These are phyloP conservation scores for Kodamaea ohmeri DNA, from an alignment of 1,139 yeast genomes.

Conservation along the genomic window DNA sequence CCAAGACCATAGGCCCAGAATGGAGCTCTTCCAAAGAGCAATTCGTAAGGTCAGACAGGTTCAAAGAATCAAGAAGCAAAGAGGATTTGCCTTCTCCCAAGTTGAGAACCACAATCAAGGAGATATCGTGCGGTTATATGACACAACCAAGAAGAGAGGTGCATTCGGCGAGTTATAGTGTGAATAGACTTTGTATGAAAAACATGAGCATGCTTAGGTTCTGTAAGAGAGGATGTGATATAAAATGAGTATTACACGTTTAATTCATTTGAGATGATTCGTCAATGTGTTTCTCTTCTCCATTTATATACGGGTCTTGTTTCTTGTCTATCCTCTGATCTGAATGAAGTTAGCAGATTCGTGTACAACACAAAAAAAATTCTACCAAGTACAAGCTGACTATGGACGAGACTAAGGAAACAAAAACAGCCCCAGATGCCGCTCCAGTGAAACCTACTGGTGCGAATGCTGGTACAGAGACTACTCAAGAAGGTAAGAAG, in stretches of 20 bases:
- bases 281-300: too few species aligned
- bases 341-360: too few species aligned
- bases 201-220: too few species aligned
- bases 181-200: neutral
- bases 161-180: constrained; percentile 44
- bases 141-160: constrained; percentile 73
- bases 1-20: constrained; percentile 90
- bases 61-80: constrained; percentile 94
- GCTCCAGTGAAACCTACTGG: constrained; percentile 1
- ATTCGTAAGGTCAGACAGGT: constrained; percentile 97
- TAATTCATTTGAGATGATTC: too few species aligned
- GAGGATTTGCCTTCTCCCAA: constrained; percentile 98
- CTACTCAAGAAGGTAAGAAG: constrained; percentile 19
- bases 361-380: constrained; percentile 6
- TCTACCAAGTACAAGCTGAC: neutral
- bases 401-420: constrained; percentile 13
- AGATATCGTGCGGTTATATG: constrained; percentile 87
- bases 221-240: too few species aligned
- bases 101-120: constrained; percentile 93
- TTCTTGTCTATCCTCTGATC: too few species aligned
- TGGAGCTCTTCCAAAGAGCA: constrained; percentile 96
- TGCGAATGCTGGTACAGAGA: constrained; percentile 10
- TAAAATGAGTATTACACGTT: too few species aligned
- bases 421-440: constrained; percentile 5
- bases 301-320: too few species aligned